phyloP scores from a whole-genome alignment of 164 flowering plant genomes.

The Tinospora cordifolia region DNA sequence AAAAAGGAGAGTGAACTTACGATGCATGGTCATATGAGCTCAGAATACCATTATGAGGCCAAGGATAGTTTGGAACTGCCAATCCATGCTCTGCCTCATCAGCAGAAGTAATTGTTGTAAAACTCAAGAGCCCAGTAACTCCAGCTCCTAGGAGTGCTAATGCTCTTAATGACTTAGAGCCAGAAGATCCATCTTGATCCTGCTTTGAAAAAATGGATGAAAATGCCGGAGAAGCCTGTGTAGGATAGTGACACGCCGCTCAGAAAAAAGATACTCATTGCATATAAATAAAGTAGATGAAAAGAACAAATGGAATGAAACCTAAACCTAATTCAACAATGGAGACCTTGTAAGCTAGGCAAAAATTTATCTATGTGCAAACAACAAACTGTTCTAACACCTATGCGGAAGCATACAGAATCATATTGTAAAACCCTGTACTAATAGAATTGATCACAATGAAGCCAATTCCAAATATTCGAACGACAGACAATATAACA shows the following conservation, averaged over 20 bases:
- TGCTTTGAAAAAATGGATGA: conserved; percentile 48
- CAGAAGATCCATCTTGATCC: conserved; percentile 50
- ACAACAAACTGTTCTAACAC: neutral
- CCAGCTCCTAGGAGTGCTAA: conserved; percentile 83
- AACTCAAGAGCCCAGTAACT: conserved; percentile 66
- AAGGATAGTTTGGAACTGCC: conserved; percentile 63
- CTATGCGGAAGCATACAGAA: neutral
- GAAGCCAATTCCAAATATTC: neutral
- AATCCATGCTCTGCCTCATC: conserved; percentile 98
- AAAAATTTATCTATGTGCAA: neutral
- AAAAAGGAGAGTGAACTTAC: conserved; percentile 37
- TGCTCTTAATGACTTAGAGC: conserved; percentile 50
- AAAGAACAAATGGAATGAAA: neutral
- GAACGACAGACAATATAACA: neutral
- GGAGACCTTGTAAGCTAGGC: neutral
- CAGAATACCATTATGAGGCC: conserved; percentile 94
- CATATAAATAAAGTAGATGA: neutral
- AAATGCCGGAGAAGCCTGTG: conserved; percentile 51
- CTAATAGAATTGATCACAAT: neutral
- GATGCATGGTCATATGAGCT: conserved; percentile 94
- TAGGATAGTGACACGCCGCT: neutral
- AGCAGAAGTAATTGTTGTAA: conserved; percentile 61
- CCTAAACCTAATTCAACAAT: neutral
- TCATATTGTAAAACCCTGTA: neutral
- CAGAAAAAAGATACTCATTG: conserved; percentile 9